Evolutionary conservation across 768 basidiomycete species (phyloP).

Genomic region (Leucocoprinus leucothites): DNA sequence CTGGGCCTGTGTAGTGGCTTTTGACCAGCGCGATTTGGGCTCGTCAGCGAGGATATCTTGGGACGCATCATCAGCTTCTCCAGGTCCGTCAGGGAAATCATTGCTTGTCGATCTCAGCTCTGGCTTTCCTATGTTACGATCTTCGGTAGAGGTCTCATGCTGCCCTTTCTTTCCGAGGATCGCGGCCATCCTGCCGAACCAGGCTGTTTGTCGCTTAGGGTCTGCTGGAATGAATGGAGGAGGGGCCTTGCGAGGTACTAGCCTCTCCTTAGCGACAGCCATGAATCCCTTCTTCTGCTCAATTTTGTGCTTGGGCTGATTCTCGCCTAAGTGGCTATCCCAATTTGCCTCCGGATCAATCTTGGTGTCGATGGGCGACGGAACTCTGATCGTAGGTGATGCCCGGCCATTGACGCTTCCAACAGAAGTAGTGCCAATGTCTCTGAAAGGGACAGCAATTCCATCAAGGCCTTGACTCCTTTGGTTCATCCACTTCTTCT

Average conservation of each 20-base stretch:
- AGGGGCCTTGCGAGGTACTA: not conserved
- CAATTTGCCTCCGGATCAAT: not conserved
- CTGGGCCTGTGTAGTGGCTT: constrained; percentile 4
- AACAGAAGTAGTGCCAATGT: constrained; percentile 13
- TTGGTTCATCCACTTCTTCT: constrained; percentile 50
- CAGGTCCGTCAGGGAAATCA: constrained; percentile 6
- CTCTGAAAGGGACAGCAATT: constrained; percentile 35
- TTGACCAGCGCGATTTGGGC: constrained; percentile 16
- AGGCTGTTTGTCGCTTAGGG: constrained; percentile 17
- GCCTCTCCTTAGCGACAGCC: constrained; percentile 12
- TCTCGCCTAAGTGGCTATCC: constrained; percentile 15
- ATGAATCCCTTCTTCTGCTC: constrained; percentile 13
- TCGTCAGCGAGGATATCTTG: not conserved
- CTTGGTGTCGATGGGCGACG: not conserved
- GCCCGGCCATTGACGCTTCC: constrained; percentile 6
- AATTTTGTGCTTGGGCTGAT: constrained; percentile 14
- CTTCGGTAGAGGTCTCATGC: constrained; percentile 5
- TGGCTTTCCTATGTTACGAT: constrained; percentile 7
- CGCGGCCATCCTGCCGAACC: constrained; percentile 34
- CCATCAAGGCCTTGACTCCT: constrained; percentile 41
- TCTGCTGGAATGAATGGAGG: constrained; percentile 8
- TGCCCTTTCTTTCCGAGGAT: constrained; percentile 22
- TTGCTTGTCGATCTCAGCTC: constrained; percentile 11
- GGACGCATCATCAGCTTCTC: not conserved
- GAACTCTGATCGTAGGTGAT: not conserved